Evolutionary conservation across 352 stramenopile species (phyloP).

Genomic region (Blastocystis sp.): DNA sequence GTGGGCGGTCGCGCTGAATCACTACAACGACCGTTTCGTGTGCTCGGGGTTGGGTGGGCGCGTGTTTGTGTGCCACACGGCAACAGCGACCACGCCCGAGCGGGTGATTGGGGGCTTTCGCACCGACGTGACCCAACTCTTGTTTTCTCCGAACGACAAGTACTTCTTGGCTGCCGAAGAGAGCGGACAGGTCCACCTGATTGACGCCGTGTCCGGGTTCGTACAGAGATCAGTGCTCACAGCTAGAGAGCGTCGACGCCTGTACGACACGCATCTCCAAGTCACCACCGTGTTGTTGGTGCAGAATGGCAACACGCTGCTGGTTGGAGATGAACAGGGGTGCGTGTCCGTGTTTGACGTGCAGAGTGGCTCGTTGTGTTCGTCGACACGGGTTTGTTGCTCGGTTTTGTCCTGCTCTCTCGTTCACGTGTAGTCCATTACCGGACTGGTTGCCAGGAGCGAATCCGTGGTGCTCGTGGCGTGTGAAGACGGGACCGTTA

Average conservation of each 20-base stretch:
- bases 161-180: conserved; percentile 24
- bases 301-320: not conserved
- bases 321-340: conserved; percentile 34
- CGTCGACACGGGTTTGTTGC: too few species aligned
- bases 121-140: not conserved
- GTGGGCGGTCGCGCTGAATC: conserved; percentile 33
- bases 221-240: not conserved
- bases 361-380: not conserved
- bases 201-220: not conserved
- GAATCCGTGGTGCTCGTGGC: not conserved
- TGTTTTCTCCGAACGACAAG: conserved; percentile 38
- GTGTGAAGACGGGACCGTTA: not conserved
- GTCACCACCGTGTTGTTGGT: not conserved
- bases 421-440: not conserved
- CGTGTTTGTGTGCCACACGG: conserved; percentile 10
- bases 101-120: not conserved
- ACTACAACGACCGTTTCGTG: conserved; percentile 15
- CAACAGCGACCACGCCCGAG: not conserved
- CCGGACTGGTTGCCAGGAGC: not conserved
- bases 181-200: conserved; percentile 18
- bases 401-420: too few species aligned
- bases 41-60: conserved; percentile 3
- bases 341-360: conserved; percentile 21
- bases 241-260: not conserved
- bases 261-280: not conserved